phyloP scores from a whole-genome alignment of 805 yeast species.

The Candida manassasensis region DNA sequence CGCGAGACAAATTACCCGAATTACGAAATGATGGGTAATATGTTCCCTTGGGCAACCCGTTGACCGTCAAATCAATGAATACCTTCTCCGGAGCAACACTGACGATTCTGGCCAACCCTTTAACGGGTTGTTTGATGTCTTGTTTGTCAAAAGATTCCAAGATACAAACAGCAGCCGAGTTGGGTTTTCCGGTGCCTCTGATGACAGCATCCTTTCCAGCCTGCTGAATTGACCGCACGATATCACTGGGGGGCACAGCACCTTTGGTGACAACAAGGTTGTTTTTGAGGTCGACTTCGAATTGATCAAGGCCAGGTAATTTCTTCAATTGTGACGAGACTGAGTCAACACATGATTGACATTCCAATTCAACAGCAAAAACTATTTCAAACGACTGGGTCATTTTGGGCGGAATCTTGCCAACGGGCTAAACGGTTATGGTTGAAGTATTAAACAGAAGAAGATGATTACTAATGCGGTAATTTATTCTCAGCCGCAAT shows the following conservation, averaged over 20 bases:
- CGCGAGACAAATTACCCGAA: slow-evolving; percentile 73
- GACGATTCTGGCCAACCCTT: slow-evolving; percentile 85
- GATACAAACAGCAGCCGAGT: slow-evolving; percentile 88
- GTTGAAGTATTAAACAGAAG: too few species aligned
- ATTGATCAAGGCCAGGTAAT: slow-evolving; percentile 46
- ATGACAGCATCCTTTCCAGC: slow-evolving; percentile 88
- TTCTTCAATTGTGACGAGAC: slow-evolving; percentile 50
- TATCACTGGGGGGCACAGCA: slow-evolving; percentile 66
- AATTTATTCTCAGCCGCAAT: too few species aligned
- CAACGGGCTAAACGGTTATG: too few species aligned
- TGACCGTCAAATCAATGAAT: slow-evolving; percentile 73
- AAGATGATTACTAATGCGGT: too few species aligned
- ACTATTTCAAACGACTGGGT: slow-evolving; percentile 49
- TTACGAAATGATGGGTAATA: slow-evolving; percentile 67
- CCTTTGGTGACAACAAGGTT: slow-evolving; percentile 70
- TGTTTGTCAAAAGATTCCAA: slow-evolving; percentile 62
- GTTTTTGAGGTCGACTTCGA: slow-evolving; percentile 52
- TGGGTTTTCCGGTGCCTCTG: slow-evolving; percentile 83
- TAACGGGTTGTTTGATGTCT: slow-evolving; percentile 54
- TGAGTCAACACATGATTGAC: slow-evolving; percentile 64
- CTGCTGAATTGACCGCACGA: slow-evolving; percentile 61
- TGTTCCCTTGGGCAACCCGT: slow-evolving; percentile 60
- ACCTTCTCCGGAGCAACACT: slow-evolving; percentile 50
- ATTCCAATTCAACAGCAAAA: slow-evolving; percentile 82
- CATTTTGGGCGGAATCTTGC: not conserved